Conservation (phyloP, 1,139 yeast genomes). For the Keqinozyma sinolaborantium region DNA sequence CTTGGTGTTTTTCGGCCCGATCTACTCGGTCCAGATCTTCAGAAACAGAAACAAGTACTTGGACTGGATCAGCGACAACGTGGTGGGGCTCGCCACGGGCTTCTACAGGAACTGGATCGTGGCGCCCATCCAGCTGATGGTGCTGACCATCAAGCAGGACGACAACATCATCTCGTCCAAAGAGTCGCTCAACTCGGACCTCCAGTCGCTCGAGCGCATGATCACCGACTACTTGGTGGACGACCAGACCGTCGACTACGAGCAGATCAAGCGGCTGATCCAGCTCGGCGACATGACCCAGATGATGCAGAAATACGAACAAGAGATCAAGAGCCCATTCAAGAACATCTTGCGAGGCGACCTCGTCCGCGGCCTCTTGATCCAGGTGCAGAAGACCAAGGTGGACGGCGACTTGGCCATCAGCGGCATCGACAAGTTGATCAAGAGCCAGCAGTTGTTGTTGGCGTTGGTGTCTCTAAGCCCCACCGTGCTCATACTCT, state of each 20-base stretch:
- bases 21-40: slow-evolving; percentile 38
- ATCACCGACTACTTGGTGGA: slow-evolving; percentile 61
- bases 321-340: slow-evolving; percentile 69
- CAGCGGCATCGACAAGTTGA: slow-evolving; percentile 82
- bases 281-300: slow-evolving; percentile 67
- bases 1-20: slow-evolving; percentile 47
- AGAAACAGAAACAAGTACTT: slow-evolving; percentile 50
- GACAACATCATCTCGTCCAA: slow-evolving; percentile 70
- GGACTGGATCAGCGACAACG: slow-evolving; percentile 54
- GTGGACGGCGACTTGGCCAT: slow-evolving; percentile 93
- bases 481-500: slow-evolving; percentile 66
- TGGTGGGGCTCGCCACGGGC: slow-evolving; percentile 62
- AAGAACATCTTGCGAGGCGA: slow-evolving; percentile 63
- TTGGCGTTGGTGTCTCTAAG: slow-evolving; percentile 88
- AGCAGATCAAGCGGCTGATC: slow-evolving; percentile 37
- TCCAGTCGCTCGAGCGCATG: slow-evolving; percentile 84
- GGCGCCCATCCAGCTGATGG: slow-evolving; percentile 69
- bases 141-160: slow-evolving; percentile 81
- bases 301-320: slow-evolving; percentile 77
- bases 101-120: slow-evolving; percentile 81
- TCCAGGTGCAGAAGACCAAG: slow-evolving; percentile 91
- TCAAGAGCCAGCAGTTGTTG: slow-evolving; percentile 88
- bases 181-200: slow-evolving; percentile 73
- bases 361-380: slow-evolving; percentile 70
- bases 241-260: slow-evolving; percentile 22